These are phyloP conservation scores for Populus hybrid DNA, from an alignment of 441 rosid genomes.

Conservation along the genomic window DNA sequence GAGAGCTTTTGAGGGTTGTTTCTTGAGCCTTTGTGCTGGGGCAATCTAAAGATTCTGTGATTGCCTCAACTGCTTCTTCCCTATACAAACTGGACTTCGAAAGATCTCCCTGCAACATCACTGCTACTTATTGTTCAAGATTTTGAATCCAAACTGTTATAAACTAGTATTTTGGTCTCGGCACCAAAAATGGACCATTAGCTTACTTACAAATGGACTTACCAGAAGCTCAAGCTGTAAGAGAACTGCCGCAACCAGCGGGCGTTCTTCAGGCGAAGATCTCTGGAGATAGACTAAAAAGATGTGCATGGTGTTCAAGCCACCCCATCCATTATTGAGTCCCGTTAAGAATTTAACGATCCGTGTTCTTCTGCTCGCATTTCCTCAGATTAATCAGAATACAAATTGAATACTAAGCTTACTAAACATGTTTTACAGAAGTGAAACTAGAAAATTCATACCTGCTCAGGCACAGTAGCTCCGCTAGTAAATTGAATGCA, in stretches of 20 bases:
- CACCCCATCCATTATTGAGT: conserved; percentile 42
- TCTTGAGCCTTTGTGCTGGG: conserved; percentile 39
- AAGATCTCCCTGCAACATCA: conserved; percentile 52
- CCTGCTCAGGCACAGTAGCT: conserved; percentile 51
- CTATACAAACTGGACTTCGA: conserved; percentile 46
- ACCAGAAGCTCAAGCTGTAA: conserved; percentile 69
- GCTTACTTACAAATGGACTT: conserved; percentile 14
- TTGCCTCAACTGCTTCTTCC: conserved; percentile 64
- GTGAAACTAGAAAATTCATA: conserved; percentile 13
- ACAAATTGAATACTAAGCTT: not conserved
- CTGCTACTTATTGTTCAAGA: conserved; percentile 24
- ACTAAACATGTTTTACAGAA: not conserved
- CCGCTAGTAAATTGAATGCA: conserved; percentile 38
- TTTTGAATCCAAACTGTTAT: not conserved
- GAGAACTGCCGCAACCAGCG: conserved; percentile 46
- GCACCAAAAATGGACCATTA: not conserved
- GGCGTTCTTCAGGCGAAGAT: conserved; percentile 49
- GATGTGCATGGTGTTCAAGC: conserved; percentile 52
- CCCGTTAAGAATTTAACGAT: conserved; percentile 32
- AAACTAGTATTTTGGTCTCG: not conserved
- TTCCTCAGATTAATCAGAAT: conserved; percentile 9
- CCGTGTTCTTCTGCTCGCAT: conserved; percentile 39
- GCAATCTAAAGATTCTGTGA: conserved; percentile 40
- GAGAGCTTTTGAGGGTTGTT: conserved; percentile 51
- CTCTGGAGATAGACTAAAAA: conserved; percentile 45